Evolutionary conservation across 1,139 yeast species (phyloP).

Genomic region (Lodderomyces elongisporus): DNA sequence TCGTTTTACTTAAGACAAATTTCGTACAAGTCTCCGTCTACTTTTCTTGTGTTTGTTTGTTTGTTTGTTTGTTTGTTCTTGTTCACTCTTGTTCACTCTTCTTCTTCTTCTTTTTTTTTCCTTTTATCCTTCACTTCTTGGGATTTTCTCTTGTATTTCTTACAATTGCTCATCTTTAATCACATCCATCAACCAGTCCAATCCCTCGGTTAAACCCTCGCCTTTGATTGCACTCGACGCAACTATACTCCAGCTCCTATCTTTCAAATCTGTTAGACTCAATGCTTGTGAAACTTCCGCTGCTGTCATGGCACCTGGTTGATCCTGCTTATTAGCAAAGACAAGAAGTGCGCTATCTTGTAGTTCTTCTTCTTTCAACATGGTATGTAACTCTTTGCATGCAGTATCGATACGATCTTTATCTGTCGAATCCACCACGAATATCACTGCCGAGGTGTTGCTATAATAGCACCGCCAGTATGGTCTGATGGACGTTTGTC

Average conservation of each 20-base stretch:
- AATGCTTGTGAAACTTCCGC: constrained; percentile 91
- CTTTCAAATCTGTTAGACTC: constrained; percentile 81
- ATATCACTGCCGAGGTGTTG: constrained; percentile 92
- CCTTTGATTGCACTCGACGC: constrained; percentile 96
- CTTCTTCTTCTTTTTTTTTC: no score
- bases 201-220: constrained; percentile 91
- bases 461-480: constrained; percentile 98
- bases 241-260: constrained; percentile 96
- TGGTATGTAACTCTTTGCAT: constrained; percentile 79
- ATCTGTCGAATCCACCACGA: constrained; percentile 96
- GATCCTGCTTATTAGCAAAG: constrained; percentile 96
- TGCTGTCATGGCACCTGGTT: constrained; percentile 90
- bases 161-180: constrained; percentile 85
- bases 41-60: no score
- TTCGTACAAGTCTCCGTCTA: no score
- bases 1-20: no score
- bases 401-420: constrained; percentile 88
- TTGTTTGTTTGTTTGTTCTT: no score
- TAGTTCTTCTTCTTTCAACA: constrained; percentile 91
- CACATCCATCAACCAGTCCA: constrained; percentile 96
- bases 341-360: constrained; percentile 86
- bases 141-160: no score
- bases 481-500: constrained; percentile 94
- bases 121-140: no score
- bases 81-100: no score